Base-by-base conservation (phyloP, 2,329 filamentous ascomycete genomes). In the Nothopassalora personata region DNA sequence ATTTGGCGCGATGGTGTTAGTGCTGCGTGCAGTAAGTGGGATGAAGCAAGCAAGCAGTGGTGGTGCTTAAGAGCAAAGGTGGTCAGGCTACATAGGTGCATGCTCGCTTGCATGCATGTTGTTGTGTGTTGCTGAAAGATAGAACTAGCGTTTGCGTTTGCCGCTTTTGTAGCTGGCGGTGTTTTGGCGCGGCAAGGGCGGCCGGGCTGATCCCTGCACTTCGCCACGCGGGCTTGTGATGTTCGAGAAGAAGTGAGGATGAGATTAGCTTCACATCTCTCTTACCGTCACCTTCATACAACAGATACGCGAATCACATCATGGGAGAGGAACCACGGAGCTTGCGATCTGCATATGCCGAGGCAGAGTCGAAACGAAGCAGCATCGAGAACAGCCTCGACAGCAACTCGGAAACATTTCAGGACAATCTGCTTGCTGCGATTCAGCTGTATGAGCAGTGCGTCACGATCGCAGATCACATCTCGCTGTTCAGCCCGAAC, bases 401-500 rank as follows among this genome's bases (percentile, higher is more conserved):
- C 70, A 82, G 83, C 58, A 88, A 83, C 65, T 86, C 84, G 27
- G 77, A 85, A 34, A 74, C 79, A 57, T 93, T 88, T 76, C 84
- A 85, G 70, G 81, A 87, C 65, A 85, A 85, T 67, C 81, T 96
- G 66, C 78, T 79, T 60, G 75, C 80, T 43, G 84, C 89, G 45
- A 84, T 96, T 66, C 75, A 82, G 63, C 82, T 85, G 55, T 93
- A 96, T 75, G 80, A 88, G 68, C 80, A 88, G 72, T 92, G 89
- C 73, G 80, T 88, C 59, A 79, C 83, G 60, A 83, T 89, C 57
- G 84, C 90, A 64, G 80, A 84, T 64, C 81, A 85, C 60, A 80
- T 94, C 28, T 87, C 89, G 0, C 80, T 99, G 55, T 97, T 97
- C 81, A 96, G 91, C 66, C 81, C 86, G 36, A 99, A 99, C 75